phyloP scores from a whole-genome alignment of 225 moss, liverwort and hornwort genomes.

The Sphagnum tenellum region DNA sequence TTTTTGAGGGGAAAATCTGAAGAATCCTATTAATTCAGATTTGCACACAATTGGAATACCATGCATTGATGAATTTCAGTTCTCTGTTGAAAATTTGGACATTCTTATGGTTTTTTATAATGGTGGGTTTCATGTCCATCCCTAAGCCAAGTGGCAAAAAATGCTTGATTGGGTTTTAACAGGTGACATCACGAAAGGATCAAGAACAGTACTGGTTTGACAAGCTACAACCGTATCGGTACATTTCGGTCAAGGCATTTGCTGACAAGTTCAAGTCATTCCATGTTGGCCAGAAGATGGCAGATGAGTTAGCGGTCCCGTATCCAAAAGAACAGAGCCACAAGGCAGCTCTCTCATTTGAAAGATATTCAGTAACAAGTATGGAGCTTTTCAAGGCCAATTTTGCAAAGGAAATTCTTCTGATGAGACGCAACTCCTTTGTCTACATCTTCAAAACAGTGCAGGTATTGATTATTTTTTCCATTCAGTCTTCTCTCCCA shows the following conservation, averaged over 20 bases:
- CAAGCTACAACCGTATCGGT: constrained; percentile 29
- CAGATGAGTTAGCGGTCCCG: constrained; percentile 24
- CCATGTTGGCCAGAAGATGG: constrained; percentile 32
- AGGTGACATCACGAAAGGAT: constrained; percentile 73
- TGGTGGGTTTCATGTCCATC: no score
- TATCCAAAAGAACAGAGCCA: constrained; percentile 35
- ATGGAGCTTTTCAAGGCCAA: constrained; percentile 55
- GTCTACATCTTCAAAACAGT: constrained; percentile 47
- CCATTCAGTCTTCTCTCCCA: no score
- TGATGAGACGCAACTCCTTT: constrained; percentile 48
- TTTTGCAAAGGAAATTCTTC: constrained; percentile 50
- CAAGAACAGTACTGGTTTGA: constrained; percentile 69
- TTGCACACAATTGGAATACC: no score
- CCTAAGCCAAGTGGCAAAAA: no score
- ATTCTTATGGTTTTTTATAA: no score
- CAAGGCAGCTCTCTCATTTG: constrained; percentile 35
- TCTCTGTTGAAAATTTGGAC: no score
- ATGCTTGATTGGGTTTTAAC: background rate
- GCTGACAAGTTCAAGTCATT: constrained; percentile 44
- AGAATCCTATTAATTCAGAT: no score
- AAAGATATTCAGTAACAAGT: constrained; percentile 43
- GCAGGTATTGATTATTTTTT: constrained; percentile 21
- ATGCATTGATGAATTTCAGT: no score
- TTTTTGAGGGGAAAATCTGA: no score
- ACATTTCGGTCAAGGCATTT: constrained; percentile 41